A percentile compares a stretch with the other conserved stretches of the same genome.
Conservation (phyloP, 108 stramenopile species). For the Poteriospumella lacustris region DNA sequence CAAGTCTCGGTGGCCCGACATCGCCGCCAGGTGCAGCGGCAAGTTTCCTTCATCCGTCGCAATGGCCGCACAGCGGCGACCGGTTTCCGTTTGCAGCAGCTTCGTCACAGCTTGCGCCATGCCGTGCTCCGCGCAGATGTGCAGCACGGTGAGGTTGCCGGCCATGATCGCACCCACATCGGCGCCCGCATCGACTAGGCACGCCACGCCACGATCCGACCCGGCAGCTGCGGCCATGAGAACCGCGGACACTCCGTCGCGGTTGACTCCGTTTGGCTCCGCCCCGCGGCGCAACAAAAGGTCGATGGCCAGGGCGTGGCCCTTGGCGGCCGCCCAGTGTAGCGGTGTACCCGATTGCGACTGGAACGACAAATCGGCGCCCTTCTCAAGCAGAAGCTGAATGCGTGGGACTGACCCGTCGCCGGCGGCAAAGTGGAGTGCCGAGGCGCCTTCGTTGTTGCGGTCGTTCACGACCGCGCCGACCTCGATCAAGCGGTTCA, state of each 20-base stretch:
- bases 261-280: conserved; percentile 32
- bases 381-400: conserved; percentile 24
- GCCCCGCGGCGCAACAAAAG: conserved; percentile 38
- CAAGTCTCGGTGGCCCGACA: conserved; percentile 40
- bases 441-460: conserved; percentile 44
- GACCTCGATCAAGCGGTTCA: conserved; percentile 19
- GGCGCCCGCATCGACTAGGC: conserved; percentile 44
- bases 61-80: conserved; percentile 37
- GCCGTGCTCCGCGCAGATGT: conserved; percentile 46
- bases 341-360: conserved; percentile 45
- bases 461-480: conserved; percentile 39
- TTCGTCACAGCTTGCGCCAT: conserved; percentile 32
- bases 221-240: conserved; percentile 46
- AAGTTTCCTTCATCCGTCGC: conserved; percentile 33
- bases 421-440: conserved; percentile 47
- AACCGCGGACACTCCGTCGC: conserved; percentile 43
- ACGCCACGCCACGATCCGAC: conserved; percentile 38
- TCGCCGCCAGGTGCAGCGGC: conserved; percentile 48
- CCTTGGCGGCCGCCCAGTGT: conserved; percentile 55
- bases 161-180: conserved; percentile 45
- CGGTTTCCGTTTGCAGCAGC: conserved; percentile 39
- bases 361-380: conserved; percentile 39
- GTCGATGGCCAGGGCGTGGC: conserved; percentile 20
- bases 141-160: conserved; percentile 46
- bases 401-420: conserved; percentile 40